phyloP scores from a whole-genome alignment of 164 flowering plant species.

The Echeveria elegans region DNA sequence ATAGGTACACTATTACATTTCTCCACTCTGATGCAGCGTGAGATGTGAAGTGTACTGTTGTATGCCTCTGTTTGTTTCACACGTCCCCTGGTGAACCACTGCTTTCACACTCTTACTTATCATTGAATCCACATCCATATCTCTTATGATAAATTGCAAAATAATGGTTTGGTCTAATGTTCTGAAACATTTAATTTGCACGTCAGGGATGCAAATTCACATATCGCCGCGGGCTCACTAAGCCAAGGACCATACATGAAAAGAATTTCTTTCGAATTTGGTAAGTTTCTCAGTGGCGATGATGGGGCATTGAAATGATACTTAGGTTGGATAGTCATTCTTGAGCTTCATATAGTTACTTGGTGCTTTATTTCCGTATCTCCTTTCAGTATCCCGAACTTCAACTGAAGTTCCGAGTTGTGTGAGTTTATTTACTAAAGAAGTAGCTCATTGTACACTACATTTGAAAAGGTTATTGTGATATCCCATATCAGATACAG shows the following conservation, averaged over 20 bases:
- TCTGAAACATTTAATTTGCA: not conserved
- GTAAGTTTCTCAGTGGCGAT: constrained; percentile 1
- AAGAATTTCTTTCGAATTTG: not conserved
- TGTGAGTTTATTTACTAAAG: no score
- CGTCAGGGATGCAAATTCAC: not conserved
- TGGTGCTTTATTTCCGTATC: not conserved
- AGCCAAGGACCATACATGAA: constrained; percentile 4
- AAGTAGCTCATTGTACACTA: no score
- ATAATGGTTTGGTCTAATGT: not conserved
- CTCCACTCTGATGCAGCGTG: not conserved
- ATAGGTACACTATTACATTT: not conserved
- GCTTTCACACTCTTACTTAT: no score
- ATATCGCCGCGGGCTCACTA: not conserved
- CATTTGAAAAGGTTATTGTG: no score
- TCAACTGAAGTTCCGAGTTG: not conserved
- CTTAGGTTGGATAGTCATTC: not conserved
- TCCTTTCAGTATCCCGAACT: not conserved
- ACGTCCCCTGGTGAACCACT: no score
- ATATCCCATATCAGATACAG: no score
- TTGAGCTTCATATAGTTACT: not conserved
- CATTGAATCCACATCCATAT: not conserved
- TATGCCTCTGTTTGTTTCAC: not conserved
- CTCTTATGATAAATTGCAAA: not conserved
- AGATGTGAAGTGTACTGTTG: not conserved
- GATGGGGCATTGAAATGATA: not conserved